Base-by-base conservation (phyloP, 176 grass and related monocot genomes). In the Oropetium thomaeum region DNA sequence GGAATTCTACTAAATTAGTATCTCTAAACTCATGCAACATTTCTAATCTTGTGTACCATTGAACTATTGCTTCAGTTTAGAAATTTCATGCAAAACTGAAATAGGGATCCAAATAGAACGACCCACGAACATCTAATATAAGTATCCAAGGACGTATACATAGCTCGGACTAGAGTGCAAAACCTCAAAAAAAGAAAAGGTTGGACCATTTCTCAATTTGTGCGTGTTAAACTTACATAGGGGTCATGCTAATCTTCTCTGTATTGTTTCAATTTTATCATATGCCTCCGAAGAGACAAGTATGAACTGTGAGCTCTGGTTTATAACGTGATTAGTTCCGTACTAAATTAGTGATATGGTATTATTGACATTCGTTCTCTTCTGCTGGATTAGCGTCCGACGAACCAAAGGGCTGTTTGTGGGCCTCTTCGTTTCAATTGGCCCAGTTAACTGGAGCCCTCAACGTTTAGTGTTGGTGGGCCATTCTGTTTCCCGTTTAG, bases 291-390 rank as follows among this genome's bases (percentile, higher is more conserved):
- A 28, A 77, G 31, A 65, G n/a, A 65, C 43, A 2, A 0, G 0
- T 0, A 0, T 0, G 0, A 2, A 0, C 2, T 2, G 0, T 0
- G 23, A 0, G 9, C 15, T 0, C 0, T 0, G 0, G 16, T 0
- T 31, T 78, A 78, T 78, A 67, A 41, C 2, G 0, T 48, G 45
- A 48, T 48, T 48, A 48, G 45, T 48, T 20, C 45, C 45, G 14
- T 19, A 5, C 19, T 6, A 49, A 49, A 15, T 0, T 1, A 32
- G 12, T 28, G 14, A n/a, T 33, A 20, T 48, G 78, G 78, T 32
- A 61, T 51, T 70, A 61, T 6, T 19, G 60, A 53, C 1, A 0
- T 26, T 2, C 1, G 23, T 39, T 35, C 16, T 13, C 66, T 5
- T 16, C 26, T 5, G 13, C 17, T 6, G 7, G 15, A 45, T 45